Conservation (phyloP, 2,329 filamentous ascomycete species). For the Fusarium coicis region DNA sequence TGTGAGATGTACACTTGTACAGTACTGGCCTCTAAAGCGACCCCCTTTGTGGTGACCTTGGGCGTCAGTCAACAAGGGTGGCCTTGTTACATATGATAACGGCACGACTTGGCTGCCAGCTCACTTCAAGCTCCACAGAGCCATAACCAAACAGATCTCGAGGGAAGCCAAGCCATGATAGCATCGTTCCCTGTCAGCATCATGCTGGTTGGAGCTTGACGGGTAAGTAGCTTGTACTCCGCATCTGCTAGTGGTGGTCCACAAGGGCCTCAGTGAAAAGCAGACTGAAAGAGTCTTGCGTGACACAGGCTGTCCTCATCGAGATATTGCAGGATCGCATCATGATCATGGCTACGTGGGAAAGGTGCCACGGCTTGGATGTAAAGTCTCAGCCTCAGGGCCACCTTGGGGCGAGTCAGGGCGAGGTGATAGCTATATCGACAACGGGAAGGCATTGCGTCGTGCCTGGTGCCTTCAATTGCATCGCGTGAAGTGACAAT, state of each 20-base stretch:
- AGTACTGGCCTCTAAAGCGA: constrained; percentile 29
- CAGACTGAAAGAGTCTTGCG: constrained; percentile 30
- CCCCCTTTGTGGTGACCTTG: constrained; percentile 37
- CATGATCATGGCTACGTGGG: constrained; percentile 25
- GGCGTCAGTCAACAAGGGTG: constrained; percentile 31
- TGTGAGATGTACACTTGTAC: constrained; percentile 38
- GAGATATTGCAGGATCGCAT: constrained; percentile 45
- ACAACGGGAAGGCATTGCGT: neutral
- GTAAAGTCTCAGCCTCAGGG: constrained; percentile 14
- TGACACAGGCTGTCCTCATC: constrained; percentile 35
- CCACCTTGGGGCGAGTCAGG: neutral
- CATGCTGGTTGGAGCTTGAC: constrained; percentile 31
- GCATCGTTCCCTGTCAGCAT: constrained; percentile 40
- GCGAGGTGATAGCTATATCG: neutral
- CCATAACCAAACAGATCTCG: constrained; percentile 44
- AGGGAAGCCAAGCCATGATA: constrained; percentile 38
- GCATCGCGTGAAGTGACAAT: constrained; percentile 35
- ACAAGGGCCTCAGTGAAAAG: constrained; percentile 35
- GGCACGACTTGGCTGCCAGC: constrained; percentile 44
- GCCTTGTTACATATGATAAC: constrained; percentile 36
- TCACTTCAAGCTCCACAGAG: constrained; percentile 39
- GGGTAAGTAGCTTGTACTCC: constrained; percentile 42
- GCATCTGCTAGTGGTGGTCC: constrained; percentile 39
- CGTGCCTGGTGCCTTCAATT: constrained; percentile 1
- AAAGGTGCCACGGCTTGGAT: constrained; percentile 21